Conservation (phyloP, 2,329 filamentous ascomycete species). For the Neofusicoccum umdonicola region DNA sequence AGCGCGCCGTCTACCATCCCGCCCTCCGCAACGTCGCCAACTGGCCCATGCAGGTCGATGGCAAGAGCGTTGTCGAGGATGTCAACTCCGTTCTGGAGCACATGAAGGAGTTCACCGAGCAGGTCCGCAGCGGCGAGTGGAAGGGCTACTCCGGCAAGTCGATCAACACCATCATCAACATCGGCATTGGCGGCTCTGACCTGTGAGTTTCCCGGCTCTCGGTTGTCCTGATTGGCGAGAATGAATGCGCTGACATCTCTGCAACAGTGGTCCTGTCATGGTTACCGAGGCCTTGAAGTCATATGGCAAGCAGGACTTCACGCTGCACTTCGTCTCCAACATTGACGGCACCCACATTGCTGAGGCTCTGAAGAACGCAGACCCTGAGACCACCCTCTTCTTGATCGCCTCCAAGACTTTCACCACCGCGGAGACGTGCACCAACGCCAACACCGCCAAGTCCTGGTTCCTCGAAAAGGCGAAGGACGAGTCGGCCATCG, state of each 20-base stretch:
- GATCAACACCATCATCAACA: conserved; percentile 93
- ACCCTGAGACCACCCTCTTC: conserved; percentile 99
- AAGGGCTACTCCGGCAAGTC: conserved; percentile 97
- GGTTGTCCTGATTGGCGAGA: too few relatives aligned
- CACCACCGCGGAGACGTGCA: conserved; percentile 94
- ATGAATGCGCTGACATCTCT: not conserved
- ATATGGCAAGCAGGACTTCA: conserved; percentile 83
- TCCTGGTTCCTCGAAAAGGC: conserved; percentile 87
- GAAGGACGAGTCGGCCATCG: conserved; percentile 73
- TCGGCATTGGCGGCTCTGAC: conserved; percentile 97
- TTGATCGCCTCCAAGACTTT: conserved; percentile 98
- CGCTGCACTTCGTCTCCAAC: conserved; percentile 97
- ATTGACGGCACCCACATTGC: conserved; percentile 98
- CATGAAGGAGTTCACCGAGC: conserved; percentile 97
- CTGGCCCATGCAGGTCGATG: conserved; percentile 79
- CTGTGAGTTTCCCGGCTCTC: conserved; percentile 62
- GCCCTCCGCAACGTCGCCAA: conserved; percentile 88
- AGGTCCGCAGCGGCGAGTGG: conserved; percentile 92
- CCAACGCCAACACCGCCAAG: conserved; percentile 97
- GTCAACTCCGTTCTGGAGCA: conserved; percentile 90
- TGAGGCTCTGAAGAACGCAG: conserved; percentile 81
- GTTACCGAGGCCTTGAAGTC: conserved; percentile 96
- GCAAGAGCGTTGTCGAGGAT: conserved; percentile 88
- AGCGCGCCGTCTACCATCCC: conserved; percentile 92
- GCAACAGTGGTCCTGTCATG: conserved; percentile 85